Evolutionary conservation across 495 filamentous ascomycete genomes (phyloP).

Genomic region (Trichoderma asperelloides): DNA sequence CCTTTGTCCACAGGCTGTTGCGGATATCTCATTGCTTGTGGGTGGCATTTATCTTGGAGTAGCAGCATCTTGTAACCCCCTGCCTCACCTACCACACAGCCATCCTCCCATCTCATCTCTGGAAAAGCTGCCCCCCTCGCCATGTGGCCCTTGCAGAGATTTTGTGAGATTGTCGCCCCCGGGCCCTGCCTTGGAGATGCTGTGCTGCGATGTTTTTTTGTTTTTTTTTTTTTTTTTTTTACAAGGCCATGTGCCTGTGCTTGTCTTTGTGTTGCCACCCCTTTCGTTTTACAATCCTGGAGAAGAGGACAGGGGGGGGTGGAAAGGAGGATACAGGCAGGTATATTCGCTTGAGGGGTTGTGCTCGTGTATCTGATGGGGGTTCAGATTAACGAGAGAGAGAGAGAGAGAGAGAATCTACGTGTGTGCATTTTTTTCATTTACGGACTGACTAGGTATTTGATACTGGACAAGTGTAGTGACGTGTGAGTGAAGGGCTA

Average conservation of each 20-base stretch:
- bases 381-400: not conserved
- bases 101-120: too few relatives aligned
- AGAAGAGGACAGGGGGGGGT: not conserved
- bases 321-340: too few relatives aligned
- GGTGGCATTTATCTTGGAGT: too few relatives aligned
- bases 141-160: not conserved
- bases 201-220: not conserved
- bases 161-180: not conserved
- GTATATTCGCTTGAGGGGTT: not conserved
- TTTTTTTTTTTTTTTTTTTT: not conserved
- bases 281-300: not conserved
- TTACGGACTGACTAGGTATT: not conserved
- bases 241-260: not conserved
- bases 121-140: not conserved
- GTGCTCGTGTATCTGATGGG: not conserved
- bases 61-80: too few relatives aligned
- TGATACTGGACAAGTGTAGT: too few relatives aligned
- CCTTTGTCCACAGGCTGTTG: too few relatives aligned
- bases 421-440: not conserved
- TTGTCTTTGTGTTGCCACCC: not conserved
- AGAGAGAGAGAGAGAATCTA: too few relatives aligned
- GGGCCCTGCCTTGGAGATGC: not conserved
- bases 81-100: too few relatives aligned
- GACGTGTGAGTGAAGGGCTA: too few relatives aligned
- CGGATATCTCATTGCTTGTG: too few relatives aligned